Evolutionary conservation across 495 filamentous ascomycete genomes (phyloP).

Genomic region (Aspergillus incahuasiensis): DNA sequence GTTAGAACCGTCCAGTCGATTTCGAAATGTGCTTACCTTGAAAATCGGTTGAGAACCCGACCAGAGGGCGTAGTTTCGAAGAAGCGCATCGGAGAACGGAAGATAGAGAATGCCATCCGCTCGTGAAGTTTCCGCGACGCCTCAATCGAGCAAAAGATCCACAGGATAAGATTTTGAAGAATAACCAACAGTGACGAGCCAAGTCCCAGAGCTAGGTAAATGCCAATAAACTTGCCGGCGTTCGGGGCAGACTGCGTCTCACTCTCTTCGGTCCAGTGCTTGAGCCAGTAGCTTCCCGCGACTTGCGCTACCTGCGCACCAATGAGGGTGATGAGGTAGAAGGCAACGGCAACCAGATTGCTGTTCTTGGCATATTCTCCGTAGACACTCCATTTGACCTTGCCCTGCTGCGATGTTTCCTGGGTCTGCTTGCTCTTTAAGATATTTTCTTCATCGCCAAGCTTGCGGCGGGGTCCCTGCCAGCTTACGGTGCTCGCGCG

Average conservation of each 20-base stretch:
- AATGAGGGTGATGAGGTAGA: constrained; percentile 76
- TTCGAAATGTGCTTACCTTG: constrained; percentile 54
- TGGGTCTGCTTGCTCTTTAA: constrained; percentile 78
- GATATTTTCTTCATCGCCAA: constrained; percentile 75
- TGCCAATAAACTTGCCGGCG: constrained; percentile 84
- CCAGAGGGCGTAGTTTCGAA: constrained; percentile 99
- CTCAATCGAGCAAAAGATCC: constrained; percentile 99
- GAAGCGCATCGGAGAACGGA: constrained; percentile 97
- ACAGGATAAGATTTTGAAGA: constrained; percentile 88
- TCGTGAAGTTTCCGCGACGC: constrained; percentile 96
- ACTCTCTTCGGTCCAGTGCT: constrained; percentile 84
- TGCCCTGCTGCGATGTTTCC: constrained; percentile 86
- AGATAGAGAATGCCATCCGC: constrained; percentile 96
- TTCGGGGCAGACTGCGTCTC: constrained; percentile 59
- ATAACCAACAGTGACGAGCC: constrained; percentile 85
- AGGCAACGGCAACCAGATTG: constrained; percentile 74
- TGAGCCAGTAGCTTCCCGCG: constrained; percentile 84
- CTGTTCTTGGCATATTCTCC: constrained; percentile 88
- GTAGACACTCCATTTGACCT: constrained; percentile 94
- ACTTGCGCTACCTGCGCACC: constrained; percentile 78
- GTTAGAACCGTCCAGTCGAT: neutral
- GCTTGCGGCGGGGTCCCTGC: constrained; percentile 74
- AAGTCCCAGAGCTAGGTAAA: constrained; percentile 91
- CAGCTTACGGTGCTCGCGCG: constrained; percentile 91
- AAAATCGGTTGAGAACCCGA: constrained; percentile 94